Evolutionary conservation across 1,284 basidiomycete genomes (phyloP).

Genomic region (Heterobasidion occidentale): DNA sequence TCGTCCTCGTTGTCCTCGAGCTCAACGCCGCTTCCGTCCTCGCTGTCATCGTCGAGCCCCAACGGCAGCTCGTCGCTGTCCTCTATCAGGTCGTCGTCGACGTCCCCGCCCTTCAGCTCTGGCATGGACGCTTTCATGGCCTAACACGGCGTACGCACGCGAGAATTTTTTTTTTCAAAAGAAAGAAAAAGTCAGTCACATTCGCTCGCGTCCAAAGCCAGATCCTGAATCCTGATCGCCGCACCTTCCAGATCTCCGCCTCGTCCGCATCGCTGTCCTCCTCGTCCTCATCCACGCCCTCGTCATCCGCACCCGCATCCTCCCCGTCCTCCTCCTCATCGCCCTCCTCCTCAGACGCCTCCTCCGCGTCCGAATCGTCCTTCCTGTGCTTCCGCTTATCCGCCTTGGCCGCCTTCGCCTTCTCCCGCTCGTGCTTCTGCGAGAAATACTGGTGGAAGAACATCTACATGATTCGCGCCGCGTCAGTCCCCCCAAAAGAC

Average conservation of each 20-base stretch:
- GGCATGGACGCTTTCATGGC: constrained; percentile 83
- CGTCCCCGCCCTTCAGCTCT: constrained; percentile 20
- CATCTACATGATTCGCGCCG: constrained; percentile 30
- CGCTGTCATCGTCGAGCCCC: constrained; percentile 13
- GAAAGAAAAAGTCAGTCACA: not conserved
- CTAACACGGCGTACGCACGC: constrained; percentile 27
- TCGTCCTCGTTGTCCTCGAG: constrained; percentile 19
- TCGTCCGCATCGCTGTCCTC: constrained; percentile 47
- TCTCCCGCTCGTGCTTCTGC: constrained; percentile 49
- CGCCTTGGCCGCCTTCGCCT: constrained; percentile 39
- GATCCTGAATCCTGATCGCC: not conserved
- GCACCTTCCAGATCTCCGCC: constrained; percentile 80
- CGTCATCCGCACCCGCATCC: constrained; percentile 28
- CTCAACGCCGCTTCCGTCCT: constrained; percentile 21
- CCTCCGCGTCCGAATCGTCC: constrained; percentile 16
- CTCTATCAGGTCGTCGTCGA: constrained; percentile 24
- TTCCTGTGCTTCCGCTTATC: constrained; percentile 33
- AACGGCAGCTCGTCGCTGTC: constrained; percentile 21
- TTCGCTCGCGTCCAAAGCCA: too few relatives aligned
- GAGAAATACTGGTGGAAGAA: constrained; percentile 65
- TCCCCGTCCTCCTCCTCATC: constrained; percentile 22
- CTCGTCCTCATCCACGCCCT: constrained; percentile 16
- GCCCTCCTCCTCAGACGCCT: constrained; percentile 15
- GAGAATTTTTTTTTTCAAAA: too few relatives aligned
- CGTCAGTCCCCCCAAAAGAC: too few relatives aligned